Percentiles rank a stretch among this genome's conserved stretches.
These are phyloP conservation scores for Yamadazyma endophytica DNA, from an alignment of 805 yeast species.

Conservation along the genomic window DNA sequence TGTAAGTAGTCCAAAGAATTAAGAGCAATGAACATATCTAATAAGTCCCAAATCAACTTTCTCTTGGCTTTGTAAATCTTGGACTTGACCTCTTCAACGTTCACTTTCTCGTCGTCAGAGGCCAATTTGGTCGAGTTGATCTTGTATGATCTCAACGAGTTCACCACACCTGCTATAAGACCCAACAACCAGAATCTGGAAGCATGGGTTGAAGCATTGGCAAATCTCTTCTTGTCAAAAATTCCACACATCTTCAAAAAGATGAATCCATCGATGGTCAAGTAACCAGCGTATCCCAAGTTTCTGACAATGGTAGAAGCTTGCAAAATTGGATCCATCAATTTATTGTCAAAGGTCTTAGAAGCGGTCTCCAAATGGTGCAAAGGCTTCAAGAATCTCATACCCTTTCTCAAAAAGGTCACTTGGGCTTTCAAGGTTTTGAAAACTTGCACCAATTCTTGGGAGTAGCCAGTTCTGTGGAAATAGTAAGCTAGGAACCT, in stretches of 20 bases:
- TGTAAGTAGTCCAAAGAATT: slow-evolving; percentile 58
- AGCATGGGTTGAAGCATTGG: slow-evolving; percentile 52
- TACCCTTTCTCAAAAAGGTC: slow-evolving; percentile 71
- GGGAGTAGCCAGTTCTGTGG: slow-evolving; percentile 51
- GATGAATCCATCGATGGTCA: slow-evolving; percentile 59
- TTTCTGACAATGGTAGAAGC: slow-evolving; percentile 51
- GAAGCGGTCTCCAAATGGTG: slow-evolving; percentile 67
- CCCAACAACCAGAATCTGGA: slow-evolving; percentile 77
- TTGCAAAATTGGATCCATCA: slow-evolving; percentile 57
- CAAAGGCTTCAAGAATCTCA: slow-evolving; percentile 81
- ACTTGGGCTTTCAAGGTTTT: slow-evolving; percentile 58
- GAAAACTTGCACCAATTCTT: slow-evolving; percentile 44
- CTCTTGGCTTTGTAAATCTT: slow-evolving; percentile 51
- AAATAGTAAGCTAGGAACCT: slow-evolving; percentile 66
- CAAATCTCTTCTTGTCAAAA: slow-evolving; percentile 42
- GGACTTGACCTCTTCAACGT: slow-evolving; percentile 32
- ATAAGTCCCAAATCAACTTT: slow-evolving; percentile 69
- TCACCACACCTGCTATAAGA: slow-evolving; percentile 56
- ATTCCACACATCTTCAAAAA: slow-evolving; percentile 60
- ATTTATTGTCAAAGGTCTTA: slow-evolving; percentile 63
- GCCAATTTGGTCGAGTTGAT: slow-evolving; percentile 38
- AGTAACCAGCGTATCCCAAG: slow-evolving; percentile 59
- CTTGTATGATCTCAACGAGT: slow-evolving; percentile 52
- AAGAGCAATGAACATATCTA: slow-evolving; percentile 73
- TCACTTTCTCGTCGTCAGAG: slow-evolving; percentile 23